A percentile compares a stretch with the other conserved stretches of the same genome.
Evolutionary conservation across 2,329 filamentous ascomycete species (phyloP).

Genomic region (Aspergillus texensis): DNA sequence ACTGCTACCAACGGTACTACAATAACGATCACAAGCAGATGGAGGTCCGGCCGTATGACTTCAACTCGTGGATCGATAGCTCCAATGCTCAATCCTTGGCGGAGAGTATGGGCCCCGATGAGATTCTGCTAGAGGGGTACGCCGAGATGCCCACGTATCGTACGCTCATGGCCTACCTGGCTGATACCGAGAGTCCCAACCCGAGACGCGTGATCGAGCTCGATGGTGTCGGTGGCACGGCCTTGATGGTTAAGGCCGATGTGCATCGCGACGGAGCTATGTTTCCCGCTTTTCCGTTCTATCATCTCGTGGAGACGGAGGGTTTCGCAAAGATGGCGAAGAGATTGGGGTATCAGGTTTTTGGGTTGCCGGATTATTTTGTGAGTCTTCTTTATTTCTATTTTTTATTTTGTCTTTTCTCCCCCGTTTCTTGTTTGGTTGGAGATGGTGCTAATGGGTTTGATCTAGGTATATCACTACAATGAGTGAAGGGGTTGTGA

Average conservation of each 20-base stretch:
- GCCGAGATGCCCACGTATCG: conserved; percentile 90
- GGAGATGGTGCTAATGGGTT: conserved; percentile 5
- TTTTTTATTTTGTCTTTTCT: neutral
- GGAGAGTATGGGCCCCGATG: conserved; percentile 80
- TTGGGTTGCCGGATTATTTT: conserved; percentile 95
- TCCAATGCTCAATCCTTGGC: conserved; percentile 75
- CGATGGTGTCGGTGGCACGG: conserved; percentile 92
- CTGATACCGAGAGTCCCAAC: conserved; percentile 53
- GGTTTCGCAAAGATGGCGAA: conserved; percentile 97
- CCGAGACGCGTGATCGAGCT: conserved; percentile 71
- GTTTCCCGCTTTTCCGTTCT: conserved; percentile 96
- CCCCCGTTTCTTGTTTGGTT: neutral
- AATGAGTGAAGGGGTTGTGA: conserved; percentile 64
- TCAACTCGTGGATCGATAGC: conserved; percentile 96
- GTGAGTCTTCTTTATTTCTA: conserved; percentile 55
- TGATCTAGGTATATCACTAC: conserved; percentile 77
- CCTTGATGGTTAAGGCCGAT: conserved; percentile 90
- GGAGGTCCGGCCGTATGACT: conserved; percentile 87
- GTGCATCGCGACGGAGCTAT: conserved; percentile 97
- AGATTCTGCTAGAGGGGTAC: conserved; percentile 92
- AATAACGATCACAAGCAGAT: conserved; percentile 71
- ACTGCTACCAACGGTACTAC: conserved; percentile 88
- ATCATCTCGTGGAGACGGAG: conserved; percentile 96
- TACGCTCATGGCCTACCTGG: conserved; percentile 85
- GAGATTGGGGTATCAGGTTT: conserved; percentile 80